A percentile compares a stretch with the other conserved stretches of the same genome.
phyloP scores from a whole-genome alignment of 2,329 filamentous ascomycete species.

The Pseudogymnoascus sp. region DNA sequence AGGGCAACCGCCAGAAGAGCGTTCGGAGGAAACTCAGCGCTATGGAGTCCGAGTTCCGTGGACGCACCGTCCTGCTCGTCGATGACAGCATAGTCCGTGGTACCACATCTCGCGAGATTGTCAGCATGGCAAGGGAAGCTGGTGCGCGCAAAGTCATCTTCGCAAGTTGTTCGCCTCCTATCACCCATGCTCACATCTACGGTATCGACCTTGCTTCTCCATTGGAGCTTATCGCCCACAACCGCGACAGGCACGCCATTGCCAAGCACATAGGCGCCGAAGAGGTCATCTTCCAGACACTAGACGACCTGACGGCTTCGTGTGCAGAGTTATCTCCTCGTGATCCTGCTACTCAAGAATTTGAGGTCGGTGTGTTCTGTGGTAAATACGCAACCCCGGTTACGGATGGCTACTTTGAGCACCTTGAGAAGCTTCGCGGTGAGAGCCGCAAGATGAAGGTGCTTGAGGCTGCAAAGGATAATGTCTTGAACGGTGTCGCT shows the following conservation, averaged over 20 bases:
- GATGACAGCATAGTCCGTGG: constrained; percentile 88
- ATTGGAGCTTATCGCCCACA: constrained; percentile 62
- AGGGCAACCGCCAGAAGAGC: constrained; percentile 72
- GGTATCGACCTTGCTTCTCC: constrained; percentile 69
- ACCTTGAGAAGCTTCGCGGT: constrained; percentile 63
- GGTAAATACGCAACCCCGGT: constrained; percentile 80
- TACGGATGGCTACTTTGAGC: constrained; percentile 71
- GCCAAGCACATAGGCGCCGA: constrained; percentile 64
- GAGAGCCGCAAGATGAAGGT: constrained; percentile 62
- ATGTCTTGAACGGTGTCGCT: constrained; percentile 55
- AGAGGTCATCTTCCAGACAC: constrained; percentile 66
- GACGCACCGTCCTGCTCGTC: constrained; percentile 71
- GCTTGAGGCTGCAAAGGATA: constrained; percentile 55
- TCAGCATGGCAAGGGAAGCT: constrained; percentile 76
- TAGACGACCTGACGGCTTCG: constrained; percentile 71
- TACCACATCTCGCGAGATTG: constrained; percentile 71
- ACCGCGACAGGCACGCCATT: constrained; percentile 52
- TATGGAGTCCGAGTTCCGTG: constrained; percentile 77
- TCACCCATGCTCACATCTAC: constrained; percentile 83
- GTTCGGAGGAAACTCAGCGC: constrained; percentile 85
- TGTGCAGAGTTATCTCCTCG: constrained; percentile 64
- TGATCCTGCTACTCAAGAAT: constrained; percentile 50
- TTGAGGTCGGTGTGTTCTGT: constrained; percentile 89
- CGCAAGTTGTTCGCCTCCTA: constrained; percentile 71
- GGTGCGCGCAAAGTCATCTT: constrained; percentile 78